Percentiles rank a stretch among this genome's conserved stretches.
phyloP scores from a whole-genome alignment of 495 filamentous ascomycete genomes.

The Podospora australis region DNA sequence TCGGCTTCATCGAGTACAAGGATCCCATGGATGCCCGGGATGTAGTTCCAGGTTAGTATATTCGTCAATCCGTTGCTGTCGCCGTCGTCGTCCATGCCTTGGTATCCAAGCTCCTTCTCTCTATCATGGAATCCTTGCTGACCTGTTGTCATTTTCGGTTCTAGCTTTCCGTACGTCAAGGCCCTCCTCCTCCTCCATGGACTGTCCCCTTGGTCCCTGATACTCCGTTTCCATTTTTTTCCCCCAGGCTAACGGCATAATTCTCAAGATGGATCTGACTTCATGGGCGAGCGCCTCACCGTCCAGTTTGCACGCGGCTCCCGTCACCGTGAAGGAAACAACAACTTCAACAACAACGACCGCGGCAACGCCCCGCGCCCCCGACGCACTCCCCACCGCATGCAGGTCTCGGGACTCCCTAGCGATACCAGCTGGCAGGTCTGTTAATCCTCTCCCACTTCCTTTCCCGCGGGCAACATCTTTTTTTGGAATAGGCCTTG shows the following conservation, averaged over 20 bases:
- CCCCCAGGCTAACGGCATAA: slow-evolving; percentile 37
- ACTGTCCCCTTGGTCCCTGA: neutral
- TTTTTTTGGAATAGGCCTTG: slow-evolving; percentile 17
- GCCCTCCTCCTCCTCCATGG: slow-evolving; percentile 20
- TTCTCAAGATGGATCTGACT: slow-evolving; percentile 85
- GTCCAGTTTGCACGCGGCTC: slow-evolving; percentile 96
- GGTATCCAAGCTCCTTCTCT: slow-evolving; percentile 7
- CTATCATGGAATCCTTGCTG: slow-evolving; percentile 16
- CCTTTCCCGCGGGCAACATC: slow-evolving; percentile 39
- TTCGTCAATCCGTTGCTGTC: too few relatives aligned
- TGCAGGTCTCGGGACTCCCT: slow-evolving; percentile 96
- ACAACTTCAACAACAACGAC: slow-evolving; percentile 44
- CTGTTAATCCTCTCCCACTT: slow-evolving; percentile 64
- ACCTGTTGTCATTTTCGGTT: slow-evolving; percentile 19
- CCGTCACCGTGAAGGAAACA: slow-evolving; percentile 65
- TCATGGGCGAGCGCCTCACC: slow-evolving; percentile 93
- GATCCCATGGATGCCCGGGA: slow-evolving; percentile 95
- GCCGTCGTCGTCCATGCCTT: too few relatives aligned
- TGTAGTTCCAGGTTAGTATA: slow-evolving; percentile 93
- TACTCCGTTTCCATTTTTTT: slow-evolving; percentile 18
- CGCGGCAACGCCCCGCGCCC: slow-evolving; percentile 80
- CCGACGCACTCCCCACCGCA: slow-evolving; percentile 87
- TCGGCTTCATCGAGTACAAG: slow-evolving; percentile 99
- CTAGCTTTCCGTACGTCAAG: slow-evolving; percentile 51
- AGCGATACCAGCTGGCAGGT: slow-evolving; percentile 99